Conservation (phyloP, 768 basidiomycete species). For the Lyophyllum atratum region DNA sequence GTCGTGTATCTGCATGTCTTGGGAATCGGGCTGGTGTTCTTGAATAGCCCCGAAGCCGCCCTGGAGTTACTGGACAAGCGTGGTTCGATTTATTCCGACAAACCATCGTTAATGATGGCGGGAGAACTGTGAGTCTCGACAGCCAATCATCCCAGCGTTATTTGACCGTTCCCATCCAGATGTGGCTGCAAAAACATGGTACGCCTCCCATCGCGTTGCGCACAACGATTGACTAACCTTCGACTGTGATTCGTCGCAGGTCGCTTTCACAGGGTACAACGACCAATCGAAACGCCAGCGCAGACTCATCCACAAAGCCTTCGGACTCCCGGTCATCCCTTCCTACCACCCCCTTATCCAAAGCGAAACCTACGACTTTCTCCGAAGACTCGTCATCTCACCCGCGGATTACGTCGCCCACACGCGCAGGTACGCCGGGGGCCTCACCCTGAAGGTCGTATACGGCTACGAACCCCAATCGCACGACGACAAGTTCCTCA, state of each 20-base stretch:
- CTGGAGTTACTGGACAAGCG: conserved; percentile 70
- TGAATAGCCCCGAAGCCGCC: conserved; percentile 60
- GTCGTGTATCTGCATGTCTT: conserved; percentile 66
- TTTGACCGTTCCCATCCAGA: conserved; percentile 27
- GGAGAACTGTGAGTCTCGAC: conserved; percentile 61
- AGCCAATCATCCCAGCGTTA: conserved; percentile 2
- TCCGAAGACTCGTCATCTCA: conserved; percentile 52
- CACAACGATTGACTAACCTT: not conserved
- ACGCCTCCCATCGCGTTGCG: conserved; percentile 17
- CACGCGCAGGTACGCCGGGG: conserved; percentile 57
- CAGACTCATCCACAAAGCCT: conserved; percentile 64
- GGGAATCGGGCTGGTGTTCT: conserved; percentile 67
- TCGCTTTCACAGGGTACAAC: conserved; percentile 68
- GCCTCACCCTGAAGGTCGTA: conserved; percentile 55
- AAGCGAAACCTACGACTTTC: conserved; percentile 57
- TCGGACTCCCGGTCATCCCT: conserved; percentile 53
- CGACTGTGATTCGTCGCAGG: conserved; percentile 28
- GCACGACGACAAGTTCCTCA: conserved; percentile 39
- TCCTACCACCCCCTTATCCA: conserved; percentile 59
- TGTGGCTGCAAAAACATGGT: conserved; percentile 73
- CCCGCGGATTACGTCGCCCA: conserved; percentile 38
- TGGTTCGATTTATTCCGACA: conserved; percentile 75
- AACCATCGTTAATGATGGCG: conserved; percentile 67
- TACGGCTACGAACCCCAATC: conserved; percentile 57
- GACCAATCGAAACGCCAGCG: conserved; percentile 66